Evolutionary conservation across 108 stramenopile genomes (phyloP), one percentile per base, ranked within the genome.

Genomic region (Pinguiococcus pyrenoidosus): DNA sequence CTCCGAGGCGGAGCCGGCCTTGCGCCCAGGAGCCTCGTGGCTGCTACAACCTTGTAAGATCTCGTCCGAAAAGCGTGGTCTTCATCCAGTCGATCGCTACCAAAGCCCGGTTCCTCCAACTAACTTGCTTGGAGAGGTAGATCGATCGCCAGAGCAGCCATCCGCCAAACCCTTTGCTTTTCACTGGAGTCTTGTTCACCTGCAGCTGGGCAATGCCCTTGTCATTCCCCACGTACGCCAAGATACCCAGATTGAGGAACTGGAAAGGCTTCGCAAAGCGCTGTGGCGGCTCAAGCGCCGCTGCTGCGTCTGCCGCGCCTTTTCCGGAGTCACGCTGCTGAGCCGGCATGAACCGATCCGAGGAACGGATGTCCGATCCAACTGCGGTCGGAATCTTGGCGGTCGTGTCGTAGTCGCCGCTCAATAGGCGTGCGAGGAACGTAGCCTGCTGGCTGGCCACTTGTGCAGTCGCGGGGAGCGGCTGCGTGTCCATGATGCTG

Each of bases 381-480:
- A n/a, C n/a, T n/a, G n/a, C n/a, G n/a, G n/a, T n/a, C n/a, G n/a
- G n/a, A n/a, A n/a, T n/a, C n/a, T n/a, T n/a, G n/a, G n/a, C n/a
- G n/a, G n/a, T n/a, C n/a, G n/a, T n/a, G 32, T 81, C 60, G 59
- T 77, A 88, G n/a, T 79, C 69, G 18, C 68, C 75, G 40, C 79
- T 83, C 37, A 89, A 65, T 10, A 89, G 55, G 9, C 77, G 68
- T 0, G 74, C 91, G 35, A 93, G 51, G 48, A 63, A 93, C 60
- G 84, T 80, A 29, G 87, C 91, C 57, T 93, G 88, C 47, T 93
- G 91, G 4, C 80, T 54, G 20, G 91, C 91, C 14, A 87, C 89
- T 59, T 92, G 89, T 6, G 85, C 89, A 20, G 84, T 87, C 12
- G 84, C 83, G 10, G 89, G 85, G 0, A 90, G 57, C 2, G 64